Evolutionary conservation across 176 grass and related monocot genomes (phyloP).

Genomic region (Aegilops umbellulata): DNA sequence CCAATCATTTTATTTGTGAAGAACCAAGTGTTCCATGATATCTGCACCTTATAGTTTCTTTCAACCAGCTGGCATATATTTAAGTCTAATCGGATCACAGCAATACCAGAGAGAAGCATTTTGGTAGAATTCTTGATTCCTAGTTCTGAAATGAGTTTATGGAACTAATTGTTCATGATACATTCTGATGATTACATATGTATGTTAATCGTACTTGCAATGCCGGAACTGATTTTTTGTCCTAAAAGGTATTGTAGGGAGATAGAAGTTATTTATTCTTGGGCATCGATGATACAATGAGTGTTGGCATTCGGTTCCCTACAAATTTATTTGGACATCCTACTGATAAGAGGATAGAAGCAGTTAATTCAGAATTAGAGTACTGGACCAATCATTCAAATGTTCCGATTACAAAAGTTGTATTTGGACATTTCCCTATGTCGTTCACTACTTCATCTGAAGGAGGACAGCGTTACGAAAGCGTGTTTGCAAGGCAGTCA

Average conservation of each 20-base stretch:
- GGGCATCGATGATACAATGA: slow-evolving; percentile 87
- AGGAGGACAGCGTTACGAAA: slow-evolving; percentile 60
- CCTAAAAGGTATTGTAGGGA: slow-evolving; percentile 67
- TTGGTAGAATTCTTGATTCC: not conserved
- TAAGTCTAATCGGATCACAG: not conserved
- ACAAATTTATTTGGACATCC: slow-evolving; percentile 91
- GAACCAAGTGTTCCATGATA: not conserved
- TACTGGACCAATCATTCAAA: slow-evolving; percentile 49
- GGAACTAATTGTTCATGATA: not conserved
- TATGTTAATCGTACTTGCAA: slow-evolving; percentile 12
- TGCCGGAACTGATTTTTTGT: slow-evolving; percentile 44
- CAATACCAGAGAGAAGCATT: not conserved
- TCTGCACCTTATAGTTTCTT: not conserved
- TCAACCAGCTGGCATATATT: not conserved
- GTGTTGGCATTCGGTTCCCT: slow-evolving; percentile 73
- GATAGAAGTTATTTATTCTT: slow-evolving; percentile 73
- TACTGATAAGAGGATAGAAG: slow-evolving; percentile 55
- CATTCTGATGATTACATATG: slow-evolving; percentile 15
- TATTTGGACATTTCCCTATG: slow-evolving; percentile 84
- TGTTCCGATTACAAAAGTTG: slow-evolving; percentile 58
- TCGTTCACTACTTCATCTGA: slow-evolving; percentile 70
- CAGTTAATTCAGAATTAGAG: slow-evolving; percentile 63
- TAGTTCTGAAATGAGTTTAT: not conserved
- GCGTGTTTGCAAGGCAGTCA: slow-evolving; percentile 54
- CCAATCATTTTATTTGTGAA: not conserved